Evolutionary conservation across 805 yeast species (phyloP), one percentile per base, ranked within the genome.

Genomic region (Blastobotrys parvus): DNA sequence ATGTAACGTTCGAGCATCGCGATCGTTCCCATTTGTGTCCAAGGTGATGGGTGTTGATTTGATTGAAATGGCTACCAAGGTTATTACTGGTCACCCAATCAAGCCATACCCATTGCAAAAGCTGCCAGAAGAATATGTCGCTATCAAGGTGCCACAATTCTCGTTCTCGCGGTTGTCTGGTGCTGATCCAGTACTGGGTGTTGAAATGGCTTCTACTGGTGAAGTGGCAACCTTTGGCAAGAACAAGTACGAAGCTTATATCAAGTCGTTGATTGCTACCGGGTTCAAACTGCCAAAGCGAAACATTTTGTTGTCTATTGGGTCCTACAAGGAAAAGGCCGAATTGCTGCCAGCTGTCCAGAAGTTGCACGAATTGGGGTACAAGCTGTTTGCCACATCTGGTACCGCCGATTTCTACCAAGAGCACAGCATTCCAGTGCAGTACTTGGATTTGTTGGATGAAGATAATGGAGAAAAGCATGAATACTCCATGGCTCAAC

Each of bases 181-280:
- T 56, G 97, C 97, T 44, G 97, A 90, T 64, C 97, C 97, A 42
- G 88, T 90, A 48, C 72, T 90, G 53, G 97, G 97, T 70, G 97
- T 90, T 52, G 97, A 90, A 69, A 90, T 90, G 97, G 96, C 97
- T 16, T 90, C 97, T 23, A 90, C 97, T 49, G 97, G 97, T 74
- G 97, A 88, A 67, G 97, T 89, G 60, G 99, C 99, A 39, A 78
- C 94, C 50, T 90, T 92, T 61, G 99, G 98, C 59, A 87, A 75
- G 60, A 82, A 89, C 72, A 90, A 90, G 68, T 89, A 88, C 61
- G 98, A 94, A 70, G 98, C 98, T 18, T 92, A 92, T 70, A 68
- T 92, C 68, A 94, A 92, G 70, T 83, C 97, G 23, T 74, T 92
- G 65, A 73, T 92, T 46, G 87, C 99, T 11, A 88, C 97, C 44